Evolutionary conservation across 2,329 filamentous ascomycete species (phyloP).

Genomic region (Aspergillus melleus): DNA sequence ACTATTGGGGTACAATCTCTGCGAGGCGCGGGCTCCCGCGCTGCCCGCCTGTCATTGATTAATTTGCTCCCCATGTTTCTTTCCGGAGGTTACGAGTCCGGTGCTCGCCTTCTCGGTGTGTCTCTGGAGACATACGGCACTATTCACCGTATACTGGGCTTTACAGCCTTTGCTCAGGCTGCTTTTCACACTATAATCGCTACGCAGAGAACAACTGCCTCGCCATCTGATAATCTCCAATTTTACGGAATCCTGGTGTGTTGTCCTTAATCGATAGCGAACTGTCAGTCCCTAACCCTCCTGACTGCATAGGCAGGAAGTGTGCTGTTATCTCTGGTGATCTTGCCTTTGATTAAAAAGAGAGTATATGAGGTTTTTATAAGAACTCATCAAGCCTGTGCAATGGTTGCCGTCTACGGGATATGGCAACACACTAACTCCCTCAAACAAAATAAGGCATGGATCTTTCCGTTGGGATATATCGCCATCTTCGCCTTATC

Average conservation of each 20-base stretch:
- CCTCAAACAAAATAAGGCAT: neutral
- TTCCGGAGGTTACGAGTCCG: neutral
- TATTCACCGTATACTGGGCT: neutral
- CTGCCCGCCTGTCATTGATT: neutral
- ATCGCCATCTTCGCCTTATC: neutral
- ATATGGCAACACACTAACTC: neutral
- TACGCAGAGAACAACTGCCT: neutral
- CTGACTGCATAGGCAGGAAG: neutral
- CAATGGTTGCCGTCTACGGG: neutral
- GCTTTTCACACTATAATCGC: neutral
- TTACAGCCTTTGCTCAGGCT: neutral
- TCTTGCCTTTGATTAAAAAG: neutral
- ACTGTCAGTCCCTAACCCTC: neutral
- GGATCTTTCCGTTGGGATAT: neutral
- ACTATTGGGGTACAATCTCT: too few species aligned
- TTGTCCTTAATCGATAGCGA: neutral
- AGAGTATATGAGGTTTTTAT: constrained; percentile 4
- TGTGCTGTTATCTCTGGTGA: neutral
- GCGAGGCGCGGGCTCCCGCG: neutral
- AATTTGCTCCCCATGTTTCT: neutral
- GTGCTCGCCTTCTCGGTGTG: neutral
- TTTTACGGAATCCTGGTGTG: neutral
- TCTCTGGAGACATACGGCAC: neutral
- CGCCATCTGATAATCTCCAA: neutral
- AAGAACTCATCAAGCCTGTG: neutral